Conservation (phyloP, 495 filamentous ascomycete genomes). For the Talaromyces ruber region DNA sequence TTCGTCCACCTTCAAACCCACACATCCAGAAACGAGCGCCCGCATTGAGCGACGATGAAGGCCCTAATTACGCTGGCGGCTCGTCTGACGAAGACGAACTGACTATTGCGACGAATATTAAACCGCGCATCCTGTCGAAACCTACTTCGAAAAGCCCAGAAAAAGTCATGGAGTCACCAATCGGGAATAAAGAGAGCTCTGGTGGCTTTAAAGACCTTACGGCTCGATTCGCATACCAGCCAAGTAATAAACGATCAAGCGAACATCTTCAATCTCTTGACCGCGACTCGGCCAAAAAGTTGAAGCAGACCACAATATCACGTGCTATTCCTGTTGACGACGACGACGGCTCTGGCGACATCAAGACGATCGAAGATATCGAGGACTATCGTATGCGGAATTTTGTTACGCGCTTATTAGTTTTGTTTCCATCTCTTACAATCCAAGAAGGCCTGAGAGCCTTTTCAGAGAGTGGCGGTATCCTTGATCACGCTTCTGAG, state of each 20-base stretch:
- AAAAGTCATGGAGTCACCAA: conserved; percentile 29
- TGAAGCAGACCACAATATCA: conserved; percentile 44
- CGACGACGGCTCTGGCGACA: conserved; percentile 8
- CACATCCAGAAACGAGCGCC: conserved; percentile 27
- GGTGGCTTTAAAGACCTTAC: conserved; percentile 42
- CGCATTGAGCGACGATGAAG: conserved; percentile 47
- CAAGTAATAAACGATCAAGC: conserved; percentile 32
- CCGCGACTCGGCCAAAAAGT: conserved; percentile 29
- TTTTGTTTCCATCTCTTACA: conserved; percentile 41
- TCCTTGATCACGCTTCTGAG: conserved; percentile 51
- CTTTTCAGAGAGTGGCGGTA: conserved; percentile 41
- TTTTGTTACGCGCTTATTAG: conserved; percentile 49
- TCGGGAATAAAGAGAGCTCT: conserved; percentile 13
- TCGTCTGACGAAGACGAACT: conserved; percentile 50
- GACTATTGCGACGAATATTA: conserved; percentile 52
- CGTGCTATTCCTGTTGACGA: conserved; percentile 42
- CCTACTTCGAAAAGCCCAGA: conserved; percentile 22
- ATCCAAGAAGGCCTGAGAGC: conserved; percentile 44
- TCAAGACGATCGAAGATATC: conserved; percentile 42
- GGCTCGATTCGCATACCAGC: conserved; percentile 36
- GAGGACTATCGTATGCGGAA: conserved; percentile 38
- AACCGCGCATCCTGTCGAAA: conserved; percentile 54
- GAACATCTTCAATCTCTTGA: conserved; percentile 36
- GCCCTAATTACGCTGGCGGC: conserved; percentile 44
- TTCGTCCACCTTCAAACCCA: conserved; percentile 42